Evolutionary conservation across 2,329 filamentous ascomycete species (phyloP), one percentile per base, ranked within the genome.

Genomic region (Mariannaea elegans): DNA sequence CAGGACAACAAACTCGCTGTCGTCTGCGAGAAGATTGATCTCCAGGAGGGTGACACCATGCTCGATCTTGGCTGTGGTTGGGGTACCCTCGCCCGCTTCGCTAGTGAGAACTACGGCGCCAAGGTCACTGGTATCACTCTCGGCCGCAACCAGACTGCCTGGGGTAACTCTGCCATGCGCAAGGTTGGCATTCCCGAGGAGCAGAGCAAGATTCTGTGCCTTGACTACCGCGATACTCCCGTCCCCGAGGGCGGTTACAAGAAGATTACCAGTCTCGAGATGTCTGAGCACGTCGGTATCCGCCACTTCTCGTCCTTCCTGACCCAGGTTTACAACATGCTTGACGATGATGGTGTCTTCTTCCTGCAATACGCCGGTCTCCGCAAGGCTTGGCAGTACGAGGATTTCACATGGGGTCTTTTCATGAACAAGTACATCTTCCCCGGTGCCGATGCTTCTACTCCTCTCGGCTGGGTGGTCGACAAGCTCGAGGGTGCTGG

Each of bases 361-460:
- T 97, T 95, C 86, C 85, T 98, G 62, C 95, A 98, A 79, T 93
- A 96, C 71, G 93, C 94, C 71, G 95, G 95, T 80, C 86, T 99
- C 63, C 90, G 95, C 71, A 96, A 96, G 83, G 83, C 86, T 65
- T 98, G 95, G 95, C 95, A 98, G 79, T 98, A 97, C 75, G 94
- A 98, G 84, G 94, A 98, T 80, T 86, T 97, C 50, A 91, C 94
- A 77, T 98, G 95, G 95, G 95, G 95, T 76, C 86, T 98, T 45
- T 98, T 97, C 86, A 97, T 98, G 93, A 98, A 98, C 89, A 97
- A 97, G 83, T 97, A 98, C 80, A 85, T 98, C 77, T 98, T 98
- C 87, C 95, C 94, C 31, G 95, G 95, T 75, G 95, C 95, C 50
- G 95, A 98, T 75, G 95, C 95, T 51, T 97, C 92, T 41, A 97